Percentiles rank a stretch among this genome's conserved stretches.
phyloP scores from a whole-genome alignment of 768 basidiomycete species.

The Obba rivulosa region DNA sequence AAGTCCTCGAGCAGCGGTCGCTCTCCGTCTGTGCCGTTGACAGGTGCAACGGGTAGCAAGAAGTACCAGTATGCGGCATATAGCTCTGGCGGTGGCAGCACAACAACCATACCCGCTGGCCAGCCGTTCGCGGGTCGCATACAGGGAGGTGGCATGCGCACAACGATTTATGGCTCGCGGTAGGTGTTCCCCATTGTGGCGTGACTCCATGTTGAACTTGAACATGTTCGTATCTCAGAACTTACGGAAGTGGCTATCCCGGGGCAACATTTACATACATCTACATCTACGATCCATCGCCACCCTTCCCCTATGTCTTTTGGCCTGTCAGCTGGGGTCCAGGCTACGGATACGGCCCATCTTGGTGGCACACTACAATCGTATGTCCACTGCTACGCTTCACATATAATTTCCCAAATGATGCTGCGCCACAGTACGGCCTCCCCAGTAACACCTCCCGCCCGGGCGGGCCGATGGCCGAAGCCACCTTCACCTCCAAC shows the following conservation, averaged over 20 bases:
- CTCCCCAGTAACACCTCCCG: constrained; percentile 27
- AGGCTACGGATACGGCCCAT: neutral
- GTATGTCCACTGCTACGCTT: constrained; percentile 4
- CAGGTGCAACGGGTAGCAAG: too few species aligned
- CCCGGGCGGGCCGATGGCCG: constrained; percentile 28
- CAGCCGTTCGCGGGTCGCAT: constrained; percentile 19
- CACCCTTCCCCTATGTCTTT: constrained; percentile 21
- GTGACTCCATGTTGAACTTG: neutral
- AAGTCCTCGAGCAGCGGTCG: neutral
- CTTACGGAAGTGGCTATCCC: constrained; percentile 26
- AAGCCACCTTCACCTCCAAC: constrained; percentile 23
- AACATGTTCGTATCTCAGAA: constrained; percentile 5
- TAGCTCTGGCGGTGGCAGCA: constrained; percentile 13
- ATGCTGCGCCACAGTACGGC: constrained; percentile 25
- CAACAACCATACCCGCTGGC: constrained; percentile 13
- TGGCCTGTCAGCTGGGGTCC: constrained; percentile 22
- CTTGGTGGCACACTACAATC: constrained; percentile 15
- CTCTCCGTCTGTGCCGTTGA: constrained; percentile 1
- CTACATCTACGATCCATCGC: constrained; percentile 7
- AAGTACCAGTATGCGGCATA: constrained; percentile 10
- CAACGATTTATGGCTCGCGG: constrained; percentile 18
- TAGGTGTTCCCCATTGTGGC: constrained; percentile 3
- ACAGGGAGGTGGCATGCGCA: constrained; percentile 20
- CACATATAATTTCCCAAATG: neutral
- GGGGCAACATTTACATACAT: constrained; percentile 1